Evolutionary conservation across 768 basidiomycete species (phyloP).

Genomic region (Xerocomellus amylosporus): DNA sequence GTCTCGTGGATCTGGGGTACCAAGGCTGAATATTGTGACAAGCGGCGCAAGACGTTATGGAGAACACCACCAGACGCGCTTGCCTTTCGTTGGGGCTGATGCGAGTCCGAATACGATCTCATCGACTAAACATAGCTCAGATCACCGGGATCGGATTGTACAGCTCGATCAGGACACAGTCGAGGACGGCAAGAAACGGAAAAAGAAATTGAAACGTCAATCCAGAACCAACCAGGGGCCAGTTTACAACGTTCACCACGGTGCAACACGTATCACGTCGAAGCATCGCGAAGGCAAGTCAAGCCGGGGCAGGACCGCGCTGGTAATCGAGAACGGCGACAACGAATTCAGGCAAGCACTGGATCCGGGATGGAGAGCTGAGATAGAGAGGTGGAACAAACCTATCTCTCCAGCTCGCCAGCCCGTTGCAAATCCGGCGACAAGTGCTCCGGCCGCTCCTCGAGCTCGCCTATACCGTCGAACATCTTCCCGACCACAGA

Average conservation of each 20-base stretch:
- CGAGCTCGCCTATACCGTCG: constrained; percentile 17
- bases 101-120: constrained; percentile 1
- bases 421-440: constrained; percentile 3
- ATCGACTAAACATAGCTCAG: constrained; percentile 6
- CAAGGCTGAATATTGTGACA: constrained; percentile 39
- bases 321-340: constrained; percentile 47
- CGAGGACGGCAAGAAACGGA: constrained; percentile 10
- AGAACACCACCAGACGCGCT: constrained; percentile 37
- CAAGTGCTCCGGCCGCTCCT: constrained; percentile 2
- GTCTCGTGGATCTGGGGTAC: constrained; percentile 4
- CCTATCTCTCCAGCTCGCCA: constrained; percentile 15
- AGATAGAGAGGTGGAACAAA: constrained; percentile 33
- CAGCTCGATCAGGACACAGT: constrained; percentile 4
- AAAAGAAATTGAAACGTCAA: constrained; percentile 29
- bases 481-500: constrained; percentile 6
- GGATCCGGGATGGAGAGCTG: constrained; percentile 37
- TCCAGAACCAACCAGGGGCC: constrained; percentile 27
- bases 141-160: constrained; percentile 9
- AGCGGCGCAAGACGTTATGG: constrained; percentile 35
- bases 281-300: constrained; percentile 17
- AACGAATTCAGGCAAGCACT: constrained; percentile 41
- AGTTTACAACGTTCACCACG: constrained; percentile 41
- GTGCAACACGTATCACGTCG: constrained; percentile 37
- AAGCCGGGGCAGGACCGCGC: constrained; percentile 16
- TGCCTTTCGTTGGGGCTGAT: constrained; percentile 34